phyloP scores from a whole-genome alignment of 768 basidiomycete genomes.

The Panus rudis region DNA sequence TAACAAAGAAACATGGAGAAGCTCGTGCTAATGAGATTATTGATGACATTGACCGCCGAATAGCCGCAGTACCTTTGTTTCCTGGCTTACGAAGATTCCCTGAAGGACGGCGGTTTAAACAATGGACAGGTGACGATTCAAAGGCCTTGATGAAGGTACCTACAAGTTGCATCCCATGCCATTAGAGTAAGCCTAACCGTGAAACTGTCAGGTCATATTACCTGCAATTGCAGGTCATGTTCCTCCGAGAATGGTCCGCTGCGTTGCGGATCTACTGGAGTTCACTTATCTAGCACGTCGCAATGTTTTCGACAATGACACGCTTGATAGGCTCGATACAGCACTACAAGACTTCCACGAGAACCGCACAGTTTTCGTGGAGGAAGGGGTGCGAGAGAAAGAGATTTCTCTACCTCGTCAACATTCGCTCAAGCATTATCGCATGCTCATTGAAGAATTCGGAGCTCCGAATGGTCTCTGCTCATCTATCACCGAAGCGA shows the following conservation, averaged over 20 bases:
- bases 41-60: constrained; percentile 24
- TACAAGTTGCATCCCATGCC: neutral
- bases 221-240: constrained; percentile 19
- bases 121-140: constrained; percentile 17
- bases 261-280: constrained; percentile 16
- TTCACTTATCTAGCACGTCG: constrained; percentile 20
- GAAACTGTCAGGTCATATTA: constrained; percentile 16
- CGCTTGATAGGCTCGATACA: constrained; percentile 8
- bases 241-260: constrained; percentile 12
- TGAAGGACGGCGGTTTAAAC: constrained; percentile 14
- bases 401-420: constrained; percentile 14
- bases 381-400: constrained; percentile 3
- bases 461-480: constrained; percentile 20
- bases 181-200: neutral
- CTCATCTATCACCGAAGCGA: constrained; percentile 21
- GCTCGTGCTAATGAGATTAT: constrained; percentile 12
- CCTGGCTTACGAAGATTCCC: constrained; percentile 12
- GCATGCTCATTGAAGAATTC: constrained; percentile 9
- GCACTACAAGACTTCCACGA: constrained; percentile 24
- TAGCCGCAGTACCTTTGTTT: constrained; percentile 16
- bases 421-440: constrained; percentile 15
- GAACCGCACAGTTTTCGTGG: constrained; percentile 19
- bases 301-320: constrained; percentile 7
- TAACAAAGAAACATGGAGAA: constrained; percentile 10
- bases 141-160: constrained; percentile 17